Percentiles rank a stretch among this genome's conserved stretches.
Evolutionary conservation across 495 filamentous ascomycete genomes (phyloP).

Genomic region (Annulohypoxylon nitens): DNA sequence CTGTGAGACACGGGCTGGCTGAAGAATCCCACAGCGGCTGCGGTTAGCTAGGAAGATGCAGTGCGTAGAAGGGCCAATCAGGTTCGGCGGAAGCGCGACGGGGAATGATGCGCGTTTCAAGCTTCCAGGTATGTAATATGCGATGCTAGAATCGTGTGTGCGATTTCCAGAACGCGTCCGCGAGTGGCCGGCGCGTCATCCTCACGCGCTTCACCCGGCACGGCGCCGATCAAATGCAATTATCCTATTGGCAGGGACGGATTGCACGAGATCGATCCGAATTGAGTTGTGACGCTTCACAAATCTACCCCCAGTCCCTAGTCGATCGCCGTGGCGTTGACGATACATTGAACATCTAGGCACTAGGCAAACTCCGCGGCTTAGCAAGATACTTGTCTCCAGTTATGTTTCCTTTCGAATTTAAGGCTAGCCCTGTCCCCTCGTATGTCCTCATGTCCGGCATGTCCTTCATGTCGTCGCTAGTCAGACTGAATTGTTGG

Average conservation of each 20-base stretch:
- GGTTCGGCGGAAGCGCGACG: slow-evolving; percentile 4
- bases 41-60: slow-evolving; percentile 21
- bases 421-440: slow-evolving; percentile 40
- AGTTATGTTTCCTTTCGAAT: slow-evolving; percentile 4
- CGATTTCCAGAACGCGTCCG: slow-evolving; percentile 34
- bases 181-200: slow-evolving; percentile 42
- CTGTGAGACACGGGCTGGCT: slow-evolving; percentile 36
- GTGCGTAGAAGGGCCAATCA: slow-evolving; percentile 41
- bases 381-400: slow-evolving; percentile 23
- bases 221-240: slow-evolving; percentile 23
- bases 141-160: slow-evolving; percentile 7
- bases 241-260: slow-evolving; percentile 39
- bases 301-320: not conserved
- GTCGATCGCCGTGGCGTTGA: slow-evolving; percentile 41
- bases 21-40: slow-evolving; percentile 38
- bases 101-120: slow-evolving; percentile 41
- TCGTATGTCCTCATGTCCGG: not conserved
- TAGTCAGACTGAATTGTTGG: slow-evolving; percentile 31
- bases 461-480: not conserved
- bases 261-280: slow-evolving; percentile 39
- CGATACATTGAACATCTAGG: not conserved
- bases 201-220: slow-evolving; percentile 32
- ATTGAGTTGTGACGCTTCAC: slow-evolving; percentile 18
- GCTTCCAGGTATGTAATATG: slow-evolving; percentile 16
- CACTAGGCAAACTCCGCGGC: slow-evolving; percentile 25